Evolutionary conservation across 805 yeast genomes (phyloP), one percentile per base, ranked within the genome.

Genomic region (Metschnikowia colocasiae): DNA sequence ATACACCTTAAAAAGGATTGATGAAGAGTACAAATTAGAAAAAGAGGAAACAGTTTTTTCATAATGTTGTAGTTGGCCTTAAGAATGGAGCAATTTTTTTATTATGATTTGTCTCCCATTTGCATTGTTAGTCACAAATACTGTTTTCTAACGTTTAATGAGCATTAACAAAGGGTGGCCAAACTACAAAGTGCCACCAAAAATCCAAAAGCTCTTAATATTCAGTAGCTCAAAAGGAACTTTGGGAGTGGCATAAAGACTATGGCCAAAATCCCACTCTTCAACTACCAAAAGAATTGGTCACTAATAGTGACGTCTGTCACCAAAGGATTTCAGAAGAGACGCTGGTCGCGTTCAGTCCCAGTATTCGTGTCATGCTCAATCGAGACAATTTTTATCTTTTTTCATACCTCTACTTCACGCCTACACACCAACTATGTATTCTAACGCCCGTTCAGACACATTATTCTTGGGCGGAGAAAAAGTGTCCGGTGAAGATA

Each of bases 381-480:
- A 40, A 40, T 40, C 43, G 15, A 31, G 37, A 22, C 29, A 40
- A 31, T 40, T 40, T 40, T 40, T 32, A 27, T 40, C 43, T 38
- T 41, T 40, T 41, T 36, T 35, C 49, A 39, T 12, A 25, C 27
- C 38, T 34, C 27, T 20, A 40, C 26, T 16, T 22, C 30, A 32
- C 40, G 37, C 36, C 32, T 19, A 38, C 48, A 38, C 34, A 40
- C 43, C 49, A 18, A 48, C 45, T 64, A 78, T 90, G 78, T 89
- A 75, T 67, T 79, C 88, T 45, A 75, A 88, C 52, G 83, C 92
- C 39, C 85, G 95, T 62, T 88, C 96, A 50, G 97, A 91, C 60
- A 90, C 97, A 39, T 76, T 92, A 53, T 91, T 94, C 68, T 82
- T 94, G 55, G 96, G 96, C 59, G 99, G 97, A 58, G 96, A 94